These are phyloP conservation scores for Suhomyces anneliseae DNA, from an alignment of 1,139 yeast species.

Conservation along the genomic window DNA sequence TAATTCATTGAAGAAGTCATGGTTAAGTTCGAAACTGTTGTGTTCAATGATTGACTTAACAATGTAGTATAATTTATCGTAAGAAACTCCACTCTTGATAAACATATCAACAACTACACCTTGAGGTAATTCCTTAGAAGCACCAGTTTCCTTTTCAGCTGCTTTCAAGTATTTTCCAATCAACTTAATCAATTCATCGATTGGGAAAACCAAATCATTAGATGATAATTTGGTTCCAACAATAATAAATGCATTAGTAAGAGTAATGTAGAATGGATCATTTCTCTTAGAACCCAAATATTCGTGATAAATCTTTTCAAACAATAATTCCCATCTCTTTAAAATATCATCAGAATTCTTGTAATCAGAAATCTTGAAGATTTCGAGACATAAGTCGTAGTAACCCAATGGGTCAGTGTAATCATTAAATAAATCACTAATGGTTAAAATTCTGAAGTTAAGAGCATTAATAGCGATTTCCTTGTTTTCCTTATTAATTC, in stretches of 20 bases:
- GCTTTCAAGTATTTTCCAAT: conserved; percentile 43
- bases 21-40: conserved; percentile 48
- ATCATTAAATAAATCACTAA: conserved; percentile 80
- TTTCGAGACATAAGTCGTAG: conserved; percentile 73
- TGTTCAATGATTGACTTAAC: conserved; percentile 70
- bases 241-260: conserved; percentile 38
- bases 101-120: conserved; percentile 64
- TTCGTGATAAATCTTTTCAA: conserved; percentile 47
- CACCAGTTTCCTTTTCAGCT: conserved; percentile 34
- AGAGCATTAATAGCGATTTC: conserved; percentile 53
- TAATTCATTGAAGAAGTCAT: conserved; percentile 44
- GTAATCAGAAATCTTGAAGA: conserved; percentile 81
- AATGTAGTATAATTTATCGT: conserved; percentile 66
- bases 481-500: conserved; percentile 51
- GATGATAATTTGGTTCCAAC: conserved; percentile 48
- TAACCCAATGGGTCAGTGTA: conserved; percentile 89
- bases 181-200: conserved; percentile 67
- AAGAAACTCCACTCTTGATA: conserved; percentile 70
- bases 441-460: conserved; percentile 63
- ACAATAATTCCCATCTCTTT: conserved; percentile 68
- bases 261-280: conserved; percentile 39
- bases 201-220: conserved; percentile 78
- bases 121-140: conserved; percentile 40
- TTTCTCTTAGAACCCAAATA: conserved; percentile 29
- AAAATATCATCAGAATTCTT: conserved; percentile 71